These are phyloP conservation scores for Annulohypoxylon stygium DNA, from an alignment of 495 filamentous ascomycete species.

Conservation along the genomic window DNA sequence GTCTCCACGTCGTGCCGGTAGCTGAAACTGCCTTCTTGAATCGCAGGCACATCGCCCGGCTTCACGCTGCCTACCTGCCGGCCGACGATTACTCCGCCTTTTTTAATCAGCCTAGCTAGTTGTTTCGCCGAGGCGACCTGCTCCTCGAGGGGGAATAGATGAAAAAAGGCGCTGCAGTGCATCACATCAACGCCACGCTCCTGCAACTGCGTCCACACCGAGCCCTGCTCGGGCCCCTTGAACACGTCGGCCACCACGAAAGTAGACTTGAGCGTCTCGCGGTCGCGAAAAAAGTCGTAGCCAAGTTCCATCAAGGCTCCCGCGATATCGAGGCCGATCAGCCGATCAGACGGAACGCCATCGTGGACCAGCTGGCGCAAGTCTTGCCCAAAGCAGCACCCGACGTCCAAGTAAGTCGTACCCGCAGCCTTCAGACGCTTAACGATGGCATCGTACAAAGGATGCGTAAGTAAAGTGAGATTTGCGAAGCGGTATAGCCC, in stretches of 20 bases:
- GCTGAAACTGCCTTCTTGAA: constrained; percentile 37
- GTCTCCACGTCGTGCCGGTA: constrained; percentile 64
- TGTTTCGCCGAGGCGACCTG: constrained; percentile 60
- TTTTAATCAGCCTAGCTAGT: constrained; percentile 56
- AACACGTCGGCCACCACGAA: constrained; percentile 69
- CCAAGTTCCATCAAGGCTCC: constrained; percentile 66
- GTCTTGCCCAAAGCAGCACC: constrained; percentile 63
- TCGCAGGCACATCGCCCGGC: constrained; percentile 49
- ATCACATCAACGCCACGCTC: constrained; percentile 67
- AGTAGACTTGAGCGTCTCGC: constrained; percentile 54
- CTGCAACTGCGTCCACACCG: constrained; percentile 42
- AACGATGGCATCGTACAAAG: constrained; percentile 38
- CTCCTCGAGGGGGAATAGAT: constrained; percentile 64
- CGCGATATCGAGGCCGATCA: constrained; percentile 62
- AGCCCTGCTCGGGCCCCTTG: constrained; percentile 53
- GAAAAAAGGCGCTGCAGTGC: constrained; percentile 66
- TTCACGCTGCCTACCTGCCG: constrained; percentile 61
- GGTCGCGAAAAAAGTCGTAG: constrained; percentile 65
- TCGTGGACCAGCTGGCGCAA: constrained; percentile 60
- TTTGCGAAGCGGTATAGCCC: constrained; percentile 53
- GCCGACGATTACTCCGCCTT: constrained; percentile 62
- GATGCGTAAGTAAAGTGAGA: constrained; percentile 41
- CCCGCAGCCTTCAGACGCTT: constrained; percentile 15
- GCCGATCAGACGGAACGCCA: constrained; percentile 54
- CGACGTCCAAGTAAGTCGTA: constrained; percentile 59